Conservation (phyloP, 768 basidiomycete species). For the Tricholoma bakamatsutake region DNA sequence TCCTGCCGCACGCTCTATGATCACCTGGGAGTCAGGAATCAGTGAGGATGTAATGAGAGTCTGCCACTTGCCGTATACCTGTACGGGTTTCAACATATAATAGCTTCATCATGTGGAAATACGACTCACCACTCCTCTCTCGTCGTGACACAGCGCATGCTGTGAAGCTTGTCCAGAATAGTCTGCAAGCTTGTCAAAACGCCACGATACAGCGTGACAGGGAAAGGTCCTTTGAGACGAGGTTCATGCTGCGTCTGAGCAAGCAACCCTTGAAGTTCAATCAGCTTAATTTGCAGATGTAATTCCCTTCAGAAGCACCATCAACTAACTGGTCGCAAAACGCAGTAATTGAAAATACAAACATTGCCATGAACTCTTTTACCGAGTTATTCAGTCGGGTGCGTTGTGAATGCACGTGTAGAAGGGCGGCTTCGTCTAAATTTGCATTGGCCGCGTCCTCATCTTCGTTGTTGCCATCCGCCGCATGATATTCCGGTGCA, state of each 20-base stretch:
- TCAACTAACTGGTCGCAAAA: background rate
- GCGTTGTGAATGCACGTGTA: constrained; percentile 29
- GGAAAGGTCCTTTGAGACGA: constrained; percentile 93
- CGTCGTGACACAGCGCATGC: constrained; percentile 96
- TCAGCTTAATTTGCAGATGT: constrained; percentile 87
- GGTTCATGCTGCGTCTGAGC: constrained; percentile 91
- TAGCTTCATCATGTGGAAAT: constrained; percentile 6
- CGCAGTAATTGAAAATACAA: constrained; percentile 13
- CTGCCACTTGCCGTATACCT: constrained; percentile 64
- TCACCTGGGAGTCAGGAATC: constrained; percentile 1
- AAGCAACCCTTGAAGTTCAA: constrained; percentile 79
- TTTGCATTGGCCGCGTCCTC: constrained; percentile 21
- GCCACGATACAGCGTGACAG: constrained; percentile 76
- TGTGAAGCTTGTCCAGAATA: constrained; percentile 85
- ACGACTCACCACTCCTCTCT: constrained; percentile 80
- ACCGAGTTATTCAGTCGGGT: constrained; percentile 57
- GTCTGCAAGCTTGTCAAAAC: constrained; percentile 79
- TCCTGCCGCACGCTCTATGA: constrained; percentile 71
- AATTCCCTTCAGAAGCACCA: constrained; percentile 63
- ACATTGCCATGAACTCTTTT: constrained; percentile 93
- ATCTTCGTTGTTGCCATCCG: constrained; percentile 15
- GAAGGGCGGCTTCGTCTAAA: constrained; percentile 19
- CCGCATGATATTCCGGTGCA: constrained; percentile 39
- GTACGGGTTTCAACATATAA: constrained; percentile 6
- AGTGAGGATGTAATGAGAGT: background rate